These are phyloP conservation scores for Zygotorulaspora sp. DNA, from an alignment of 805 yeast species.

Conservation along the genomic window DNA sequence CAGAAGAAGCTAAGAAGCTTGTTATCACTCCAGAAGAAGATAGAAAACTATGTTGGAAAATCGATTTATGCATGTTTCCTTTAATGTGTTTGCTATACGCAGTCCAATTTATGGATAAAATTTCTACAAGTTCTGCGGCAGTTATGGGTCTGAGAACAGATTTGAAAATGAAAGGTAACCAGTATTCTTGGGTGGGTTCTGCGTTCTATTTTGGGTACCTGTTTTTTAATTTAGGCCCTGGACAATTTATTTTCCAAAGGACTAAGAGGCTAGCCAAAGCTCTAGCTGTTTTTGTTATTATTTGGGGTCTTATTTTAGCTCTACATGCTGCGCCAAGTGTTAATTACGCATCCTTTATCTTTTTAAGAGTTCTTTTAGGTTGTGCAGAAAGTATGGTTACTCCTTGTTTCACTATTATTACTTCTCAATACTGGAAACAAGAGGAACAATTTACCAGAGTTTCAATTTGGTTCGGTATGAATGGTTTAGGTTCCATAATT, in stretches of 20 bases:
- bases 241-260: conserved; percentile 40
- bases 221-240: conserved; percentile 44
- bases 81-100: conserved; percentile 46
- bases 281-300: conserved; percentile 43
- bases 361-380: conserved; percentile 49
- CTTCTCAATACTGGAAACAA: conserved; percentile 54
- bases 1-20: conserved; percentile 34
- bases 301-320: conserved; percentile 59
- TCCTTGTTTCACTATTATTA: conserved; percentile 54
- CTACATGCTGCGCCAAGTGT: conserved; percentile 48
- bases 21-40: conserved; percentile 34
- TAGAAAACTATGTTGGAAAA: conserved; percentile 41
- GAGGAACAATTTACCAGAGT: conserved; percentile 43
- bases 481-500: conserved; percentile 45
- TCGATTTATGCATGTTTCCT: conserved; percentile 49
- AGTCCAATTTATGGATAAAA: conserved; percentile 58
- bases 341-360: conserved; percentile 44
- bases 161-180: conserved; percentile 40
- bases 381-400: conserved; percentile 49
- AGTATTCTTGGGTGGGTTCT: conserved; percentile 54
- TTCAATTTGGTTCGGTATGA: conserved; percentile 42
- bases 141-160: conserved; percentile 48
- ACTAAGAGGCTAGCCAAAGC: conserved; percentile 52
- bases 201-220: conserved; percentile 64
- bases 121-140: conserved; percentile 48